A percentile compares a stretch with the other conserved stretches of the same genome.
Evolutionary conservation across 805 yeast species (phyloP).

Genomic region (Starmerella vaccinii): DNA sequence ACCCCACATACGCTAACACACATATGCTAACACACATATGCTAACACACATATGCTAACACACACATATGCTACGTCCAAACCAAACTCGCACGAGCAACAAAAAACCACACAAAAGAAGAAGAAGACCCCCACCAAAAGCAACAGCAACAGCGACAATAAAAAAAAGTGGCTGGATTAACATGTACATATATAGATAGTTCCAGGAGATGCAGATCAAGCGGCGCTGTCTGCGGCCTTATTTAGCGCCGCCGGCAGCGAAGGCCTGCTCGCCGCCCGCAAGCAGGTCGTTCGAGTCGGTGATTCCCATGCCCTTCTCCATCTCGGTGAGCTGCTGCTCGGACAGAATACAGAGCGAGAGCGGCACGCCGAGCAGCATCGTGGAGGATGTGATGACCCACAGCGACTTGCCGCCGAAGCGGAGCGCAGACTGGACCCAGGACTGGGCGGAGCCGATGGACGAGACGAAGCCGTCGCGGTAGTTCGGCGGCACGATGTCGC

Average conservation of each 20-base stretch:
- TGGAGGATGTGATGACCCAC: constrained; percentile 79
- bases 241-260: constrained; percentile 24
- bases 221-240: not conserved
- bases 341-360: constrained; percentile 76
- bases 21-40: too few species aligned
- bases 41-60: too few species aligned
- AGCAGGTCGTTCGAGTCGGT: constrained; percentile 22
- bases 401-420: constrained; percentile 61
- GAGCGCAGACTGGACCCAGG: constrained; percentile 39
- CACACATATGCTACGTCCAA: too few species aligned
- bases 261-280: constrained; percentile 33
- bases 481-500: constrained; percentile 81
- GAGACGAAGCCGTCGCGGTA: constrained; percentile 49
- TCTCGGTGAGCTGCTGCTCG: constrained; percentile 86
- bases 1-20: too few species aligned
- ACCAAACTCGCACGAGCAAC: too few species aligned
- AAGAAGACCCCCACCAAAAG: too few species aligned
- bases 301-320: constrained; percentile 73
- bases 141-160: not conserved
- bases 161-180: not conserved
- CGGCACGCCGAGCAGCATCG: constrained; percentile 85
- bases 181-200: constrained; percentile 3
- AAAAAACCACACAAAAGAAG: too few species aligned
- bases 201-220: not conserved
- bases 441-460: constrained; percentile 29